phyloP scores from a whole-genome alignment of 2,329 filamentous ascomycete genomes.

The Hypoxylon sp. region DNA sequence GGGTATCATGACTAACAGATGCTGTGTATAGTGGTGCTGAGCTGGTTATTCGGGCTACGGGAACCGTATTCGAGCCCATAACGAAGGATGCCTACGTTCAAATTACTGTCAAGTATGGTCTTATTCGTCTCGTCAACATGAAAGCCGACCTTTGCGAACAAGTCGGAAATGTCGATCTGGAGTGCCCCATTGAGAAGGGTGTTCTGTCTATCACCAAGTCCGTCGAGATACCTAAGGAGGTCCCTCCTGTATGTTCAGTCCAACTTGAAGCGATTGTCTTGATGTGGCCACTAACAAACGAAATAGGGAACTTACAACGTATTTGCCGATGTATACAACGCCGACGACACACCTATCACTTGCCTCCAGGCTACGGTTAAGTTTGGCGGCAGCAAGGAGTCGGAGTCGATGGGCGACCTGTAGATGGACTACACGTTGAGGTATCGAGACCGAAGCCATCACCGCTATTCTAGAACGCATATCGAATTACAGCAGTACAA shows the following conservation, averaged over 20 bases:
- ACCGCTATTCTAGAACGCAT: too few relatives aligned
- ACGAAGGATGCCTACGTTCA: conserved; percentile 82
- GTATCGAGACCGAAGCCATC: too few relatives aligned
- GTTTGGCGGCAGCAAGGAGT: conserved; percentile 63
- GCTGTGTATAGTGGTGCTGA: conserved; percentile 71
- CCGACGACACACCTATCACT: conserved; percentile 78
- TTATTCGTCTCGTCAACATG: conserved; percentile 87
- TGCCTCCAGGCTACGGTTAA: conserved; percentile 81
- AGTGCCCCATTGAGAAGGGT: conserved; percentile 88
- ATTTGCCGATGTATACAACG: conserved; percentile 81
- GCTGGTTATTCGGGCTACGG: conserved; percentile 80
- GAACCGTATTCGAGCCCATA: conserved; percentile 76
- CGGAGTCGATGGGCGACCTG: conserved; percentile 19
- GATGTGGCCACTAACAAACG: background rate
- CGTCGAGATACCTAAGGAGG: conserved; percentile 84
- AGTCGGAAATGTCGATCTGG: conserved; percentile 83
- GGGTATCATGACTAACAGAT: conserved; percentile 37
- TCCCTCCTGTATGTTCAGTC: conserved; percentile 77
- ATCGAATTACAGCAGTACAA: too few relatives aligned
- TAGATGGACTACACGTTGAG: too few relatives aligned
- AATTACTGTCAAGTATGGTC: conserved; percentile 89
- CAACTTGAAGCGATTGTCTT: background rate
- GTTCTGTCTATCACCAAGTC: conserved; percentile 77
- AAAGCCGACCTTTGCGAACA: conserved; percentile 88
- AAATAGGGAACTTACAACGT: conserved; percentile 87